Evolutionary conservation across 2,329 filamentous ascomycete genomes (phyloP), one percentile per base, ranked within the genome.

Genomic region (Cyphellophora europaea): DNA sequence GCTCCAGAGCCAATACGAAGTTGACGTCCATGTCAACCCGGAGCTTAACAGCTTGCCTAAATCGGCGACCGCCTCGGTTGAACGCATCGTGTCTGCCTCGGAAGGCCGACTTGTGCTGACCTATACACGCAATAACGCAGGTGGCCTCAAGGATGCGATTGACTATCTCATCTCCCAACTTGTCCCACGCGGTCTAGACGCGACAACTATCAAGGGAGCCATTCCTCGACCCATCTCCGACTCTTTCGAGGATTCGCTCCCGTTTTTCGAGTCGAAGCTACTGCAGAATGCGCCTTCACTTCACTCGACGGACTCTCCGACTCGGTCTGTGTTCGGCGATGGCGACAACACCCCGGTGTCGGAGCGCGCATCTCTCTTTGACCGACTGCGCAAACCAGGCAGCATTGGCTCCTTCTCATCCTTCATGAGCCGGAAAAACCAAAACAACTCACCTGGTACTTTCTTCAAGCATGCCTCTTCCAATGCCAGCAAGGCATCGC

Each of bases 161-260:
- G 91, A 98, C 51, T 94, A 93, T 56, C 68, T 98, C 48, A 82
- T 91, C 49, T 79, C 84, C 28, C 78, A 87, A 42, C 75, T 96
- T 42, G 83, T 93, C 17, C 81, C 84, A 29, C 82, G 87, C 30
- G 83, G 84, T n/a, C 76, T 95, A n/a, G 86, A 96, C 51, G 74
- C 80, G 6, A 83, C 74, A 38, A 79, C 87, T 27, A 79, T 96
- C 52, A 93, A 93, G 59, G 91, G 91, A 34, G 80, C 86, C n/a
- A 91, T 96, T 46, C 87, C 89, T 13, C 82, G 91, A n/a, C 91
- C 91, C 44, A 95, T 96, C 66, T 96, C 91, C 1, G 91, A 98
- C 58, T 95, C 91, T 0, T 98, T 98, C 47, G 91, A 98, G 57
- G 89, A 98, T 51, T 93, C 89, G 5, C 71, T 96, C 34, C 89